phyloP scores from a whole-genome alignment of 2,329 filamentous ascomycete species.

The Calonectria montana region DNA sequence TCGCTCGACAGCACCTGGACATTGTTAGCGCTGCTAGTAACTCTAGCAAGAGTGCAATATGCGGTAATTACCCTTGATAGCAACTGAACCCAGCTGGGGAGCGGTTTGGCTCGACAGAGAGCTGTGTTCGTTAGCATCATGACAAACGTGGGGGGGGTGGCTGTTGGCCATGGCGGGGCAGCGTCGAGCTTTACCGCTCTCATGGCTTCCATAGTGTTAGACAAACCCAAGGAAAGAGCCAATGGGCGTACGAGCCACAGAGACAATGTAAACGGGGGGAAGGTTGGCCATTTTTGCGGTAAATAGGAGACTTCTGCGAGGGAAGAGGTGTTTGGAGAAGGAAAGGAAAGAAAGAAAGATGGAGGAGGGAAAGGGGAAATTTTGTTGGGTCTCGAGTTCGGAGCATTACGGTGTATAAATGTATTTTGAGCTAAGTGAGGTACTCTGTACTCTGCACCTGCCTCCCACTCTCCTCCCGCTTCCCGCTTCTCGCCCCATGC shows the following conservation, averaged over 20 bases:
- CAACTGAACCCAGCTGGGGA: constrained; percentile 86
- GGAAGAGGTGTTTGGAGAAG: constrained; percentile 12
- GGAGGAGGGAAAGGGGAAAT: constrained; percentile 22
- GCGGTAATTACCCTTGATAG: constrained; percentile 81
- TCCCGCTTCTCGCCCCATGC: neutral
- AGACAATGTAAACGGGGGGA: constrained; percentile 95
- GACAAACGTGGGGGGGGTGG: neutral
- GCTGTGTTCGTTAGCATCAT: constrained; percentile 59
- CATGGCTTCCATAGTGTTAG: neutral
- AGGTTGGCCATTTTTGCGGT: constrained; percentile 76
- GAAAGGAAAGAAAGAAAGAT: constrained; percentile 15
- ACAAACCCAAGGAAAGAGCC: constrained; percentile 92
- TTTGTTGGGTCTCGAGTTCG: constrained; percentile 21
- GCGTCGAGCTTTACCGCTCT: constrained; percentile 18
- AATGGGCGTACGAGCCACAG: constrained; percentile 88
- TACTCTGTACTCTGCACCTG: neutral
- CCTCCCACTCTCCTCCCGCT: constrained; percentile 1
- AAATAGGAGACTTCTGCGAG: constrained; percentile 8
- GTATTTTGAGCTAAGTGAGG: constrained; percentile 7
- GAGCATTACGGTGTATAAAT: constrained; percentile 15
- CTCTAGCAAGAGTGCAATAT: neutral
- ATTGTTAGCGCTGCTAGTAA: constrained; percentile 4
- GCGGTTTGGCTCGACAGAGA: constrained; percentile 90
- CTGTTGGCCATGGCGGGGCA: constrained; percentile 11
- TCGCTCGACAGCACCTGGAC: constrained; percentile 80